Base-by-base conservation (phyloP, 352 stramenopile species). In the Blastocystis sp. region DNA sequence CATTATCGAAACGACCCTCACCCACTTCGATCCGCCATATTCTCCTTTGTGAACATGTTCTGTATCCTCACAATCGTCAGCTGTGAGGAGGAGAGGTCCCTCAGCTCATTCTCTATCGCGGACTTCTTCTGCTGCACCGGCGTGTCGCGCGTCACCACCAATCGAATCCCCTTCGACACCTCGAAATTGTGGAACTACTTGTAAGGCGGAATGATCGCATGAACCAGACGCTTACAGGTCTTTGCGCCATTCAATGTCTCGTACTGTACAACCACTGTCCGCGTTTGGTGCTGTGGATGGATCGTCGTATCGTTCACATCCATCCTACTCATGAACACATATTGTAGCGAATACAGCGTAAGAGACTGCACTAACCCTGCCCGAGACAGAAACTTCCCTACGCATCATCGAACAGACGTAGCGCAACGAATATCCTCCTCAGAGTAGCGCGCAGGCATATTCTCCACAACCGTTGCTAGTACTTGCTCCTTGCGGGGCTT, bases 21-120 rank as follows among this genome's bases (percentile, higher is more conserved):
- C 3, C 14, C 38, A 81, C 71, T n/a, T 43, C 71, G 19, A 48
- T 81, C 71, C 1, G 2, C n/a, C 19, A 21, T 10, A 38, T 81
- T 81, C 48, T 81, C 71, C 21, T 9, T 14, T 2, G 71, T 81
- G 38, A 81, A 81, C 71, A 81, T 81, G 59, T 81, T 81, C 4
- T 34, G 28, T 2, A 81, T 48, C n/a, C 21, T 23, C 9, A 81
- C 71, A 3, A 81, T 34, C 5, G 40, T 81, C 0, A 81, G 59
- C 21, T 67, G 52, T 4, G 45, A 23, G 17, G 52, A 28, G 34
- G 71, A 64, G 2, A 81, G 56, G 34, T 81, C 71, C 28, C 40
- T 81, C 41, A 81, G 3, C 41, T 81, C 71, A 3, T 21, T 66
- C 52, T 62, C n/a, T 10, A 77, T 41, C 14, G 59, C 40, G 21